Evolutionary conservation across 352 stramenopile species (phyloP).

Genomic region (Blastocystis hominis): DNA sequence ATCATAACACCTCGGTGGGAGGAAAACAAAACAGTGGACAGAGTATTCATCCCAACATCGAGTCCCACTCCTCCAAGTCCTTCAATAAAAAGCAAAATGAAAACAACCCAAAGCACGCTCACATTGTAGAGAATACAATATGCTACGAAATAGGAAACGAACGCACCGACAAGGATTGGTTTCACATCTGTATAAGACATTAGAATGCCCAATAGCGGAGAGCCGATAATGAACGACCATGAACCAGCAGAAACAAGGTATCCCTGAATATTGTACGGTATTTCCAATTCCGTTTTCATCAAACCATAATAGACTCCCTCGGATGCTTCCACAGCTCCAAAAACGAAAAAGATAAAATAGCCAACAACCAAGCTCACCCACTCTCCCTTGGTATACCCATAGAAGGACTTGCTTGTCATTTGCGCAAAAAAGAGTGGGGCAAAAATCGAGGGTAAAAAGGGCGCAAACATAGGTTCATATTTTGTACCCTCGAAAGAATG

Average conservation of each 20-base stretch:
- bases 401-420: not conserved
- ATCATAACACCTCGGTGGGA: slow-evolving; percentile 53
- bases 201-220: not conserved
- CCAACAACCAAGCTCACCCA: not conserved
- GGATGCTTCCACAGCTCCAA: slow-evolving; percentile 28
- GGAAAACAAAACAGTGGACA: slow-evolving; percentile 22
- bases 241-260: slow-evolving; percentile 24
- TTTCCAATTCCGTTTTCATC: slow-evolving; percentile 28
- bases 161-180: slow-evolving; percentile 7
- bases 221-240: slow-evolving; percentile 22
- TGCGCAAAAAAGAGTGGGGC: not conserved
- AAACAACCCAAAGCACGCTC: slow-evolving; percentile 11
- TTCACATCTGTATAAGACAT: slow-evolving; percentile 37
- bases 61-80: slow-evolving; percentile 13
- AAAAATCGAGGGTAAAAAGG: not conserved
- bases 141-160: not conserved
- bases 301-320: slow-evolving; percentile 44
- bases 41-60: slow-evolving; percentile 42
- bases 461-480: not conserved
- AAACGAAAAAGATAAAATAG: slow-evolving; percentile 45
- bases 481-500: not conserved
- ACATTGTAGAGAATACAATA: not conserved
- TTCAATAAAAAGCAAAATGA: slow-evolving; percentile 41
- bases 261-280: slow-evolving; percentile 29
- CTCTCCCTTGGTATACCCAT: not conserved